phyloP scores from a whole-genome alignment of 768 basidiomycete genomes.

The Lactarius vividus region DNA sequence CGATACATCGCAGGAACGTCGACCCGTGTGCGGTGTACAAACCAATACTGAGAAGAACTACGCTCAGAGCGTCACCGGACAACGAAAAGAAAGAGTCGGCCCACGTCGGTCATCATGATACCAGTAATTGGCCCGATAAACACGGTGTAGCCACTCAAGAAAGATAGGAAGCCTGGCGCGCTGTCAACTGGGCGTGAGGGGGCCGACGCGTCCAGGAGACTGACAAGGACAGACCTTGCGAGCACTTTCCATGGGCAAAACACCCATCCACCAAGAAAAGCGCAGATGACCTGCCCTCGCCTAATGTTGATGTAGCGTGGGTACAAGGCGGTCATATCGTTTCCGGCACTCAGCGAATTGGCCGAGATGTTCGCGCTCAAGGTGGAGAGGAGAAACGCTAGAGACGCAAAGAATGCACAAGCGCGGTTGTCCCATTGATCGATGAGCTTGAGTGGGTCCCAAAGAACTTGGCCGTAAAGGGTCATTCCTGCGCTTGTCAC shows the following conservation, averaged over 20 bases:
- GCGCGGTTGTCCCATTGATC: conserved; percentile 83
- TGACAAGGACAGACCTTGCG: conserved; percentile 39
- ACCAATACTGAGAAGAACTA: conserved; percentile 56
- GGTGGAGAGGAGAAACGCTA: conserved; percentile 70
- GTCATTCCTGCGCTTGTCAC: conserved; percentile 73
- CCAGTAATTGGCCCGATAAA: conserved; percentile 85
- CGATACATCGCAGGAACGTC: conserved; percentile 85
- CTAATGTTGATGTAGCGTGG: conserved; percentile 79
- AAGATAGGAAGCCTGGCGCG: conserved; percentile 66
- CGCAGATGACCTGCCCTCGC: conserved; percentile 73
- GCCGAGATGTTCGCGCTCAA: conserved; percentile 71
- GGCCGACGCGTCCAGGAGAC: conserved; percentile 20
- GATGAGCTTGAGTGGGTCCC: conserved; percentile 78
- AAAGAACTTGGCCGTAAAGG: conserved; percentile 62
- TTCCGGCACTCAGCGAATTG: conserved; percentile 73
- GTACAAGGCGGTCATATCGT: conserved; percentile 76
- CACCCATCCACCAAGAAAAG: conserved; percentile 80
- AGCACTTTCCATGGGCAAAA: conserved; percentile 88
- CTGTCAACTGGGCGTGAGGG: conserved; percentile 22
- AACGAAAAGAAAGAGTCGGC: conserved; percentile 29
- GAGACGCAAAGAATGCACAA: conserved; percentile 78
- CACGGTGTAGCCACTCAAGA: conserved; percentile 82
- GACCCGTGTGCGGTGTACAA: conserved; percentile 66
- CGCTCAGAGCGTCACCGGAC: background rate
- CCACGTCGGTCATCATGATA: conserved; percentile 58